A percentile compares a stretch with the other conserved stretches of the same genome.
Evolutionary conservation across 805 yeast species (phyloP).

Genomic region (baker's yeast (Saccharomyces cerevisiae)): DNA sequence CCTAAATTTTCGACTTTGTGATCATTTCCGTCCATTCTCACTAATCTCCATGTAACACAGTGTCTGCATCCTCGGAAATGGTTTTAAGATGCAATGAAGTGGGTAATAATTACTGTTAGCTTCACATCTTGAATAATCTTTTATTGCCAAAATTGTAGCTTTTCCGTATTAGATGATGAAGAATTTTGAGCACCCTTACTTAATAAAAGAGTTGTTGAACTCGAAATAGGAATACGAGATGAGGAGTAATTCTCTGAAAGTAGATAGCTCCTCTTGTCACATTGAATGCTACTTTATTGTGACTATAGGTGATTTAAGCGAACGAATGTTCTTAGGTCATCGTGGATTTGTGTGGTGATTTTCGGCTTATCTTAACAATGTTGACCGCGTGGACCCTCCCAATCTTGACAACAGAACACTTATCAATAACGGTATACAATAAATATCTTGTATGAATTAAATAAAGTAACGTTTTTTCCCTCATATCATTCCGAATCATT

Average conservation of each 20-base stretch:
- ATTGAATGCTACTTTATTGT: neutral
- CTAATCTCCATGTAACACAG: neutral
- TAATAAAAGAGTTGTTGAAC: neutral
- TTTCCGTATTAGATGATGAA: neutral
- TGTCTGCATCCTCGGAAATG: neutral
- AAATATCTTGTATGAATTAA: neutral
- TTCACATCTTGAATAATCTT: neutral
- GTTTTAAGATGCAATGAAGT: neutral
- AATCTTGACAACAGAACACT: neutral
- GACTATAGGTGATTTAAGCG: neutral
- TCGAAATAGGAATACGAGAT: neutral
- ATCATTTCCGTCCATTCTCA: neutral
- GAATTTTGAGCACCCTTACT: neutral
- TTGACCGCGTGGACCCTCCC: neutral
- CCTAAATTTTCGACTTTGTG: conserved; percentile 2
- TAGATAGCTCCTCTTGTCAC: neutral
- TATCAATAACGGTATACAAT: neutral
- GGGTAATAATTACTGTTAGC: neutral
- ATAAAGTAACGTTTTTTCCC: neutral
- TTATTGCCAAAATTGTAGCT: neutral
- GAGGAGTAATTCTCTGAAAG: neutral
- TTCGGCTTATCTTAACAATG: neutral
- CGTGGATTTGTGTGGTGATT: neutral
- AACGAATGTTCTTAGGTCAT: neutral
- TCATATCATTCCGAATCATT: neutral